phyloP scores from a whole-genome alignment of 495 filamentous ascomycete genomes.

The Tetracladium setigerum region DNA sequence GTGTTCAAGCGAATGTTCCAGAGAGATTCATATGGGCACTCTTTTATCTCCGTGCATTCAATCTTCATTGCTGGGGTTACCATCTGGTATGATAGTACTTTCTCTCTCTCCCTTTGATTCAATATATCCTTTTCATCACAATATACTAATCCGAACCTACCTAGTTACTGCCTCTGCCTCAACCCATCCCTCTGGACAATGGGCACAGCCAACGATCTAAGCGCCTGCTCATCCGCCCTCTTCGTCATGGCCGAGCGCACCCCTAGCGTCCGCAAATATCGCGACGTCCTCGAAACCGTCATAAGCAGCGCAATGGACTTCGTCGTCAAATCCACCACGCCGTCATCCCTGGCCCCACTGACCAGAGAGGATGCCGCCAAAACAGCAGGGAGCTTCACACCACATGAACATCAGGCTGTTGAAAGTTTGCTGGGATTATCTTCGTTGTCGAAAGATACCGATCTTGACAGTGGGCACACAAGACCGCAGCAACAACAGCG shows the following conservation, averaged over 20 bases:
- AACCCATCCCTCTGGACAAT: constrained; percentile 44
- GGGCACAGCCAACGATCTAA: constrained; percentile 44
- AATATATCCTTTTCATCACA: no score
- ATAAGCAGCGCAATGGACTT: constrained; percentile 49
- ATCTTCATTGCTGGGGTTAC: constrained; percentile 49
- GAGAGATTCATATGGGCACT: constrained; percentile 44
- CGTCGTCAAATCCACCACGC: constrained; percentile 16
- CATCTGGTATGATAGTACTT: constrained; percentile 41
- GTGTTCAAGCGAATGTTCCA: constrained; percentile 45
- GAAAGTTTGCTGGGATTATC: neutral
- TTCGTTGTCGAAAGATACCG: no score
- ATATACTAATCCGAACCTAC: neutral
- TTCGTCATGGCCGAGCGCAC: constrained; percentile 49
- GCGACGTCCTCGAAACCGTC: constrained; percentile 45
- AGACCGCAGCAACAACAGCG: no score
- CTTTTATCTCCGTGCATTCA: constrained; percentile 47
- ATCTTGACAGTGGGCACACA: no score
- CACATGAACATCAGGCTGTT: neutral
- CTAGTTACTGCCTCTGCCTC: constrained; percentile 15
- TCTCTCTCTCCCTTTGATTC: no score
- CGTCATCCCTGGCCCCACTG: no score
- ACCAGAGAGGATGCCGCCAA: no score
- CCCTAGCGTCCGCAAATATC: constrained; percentile 44
- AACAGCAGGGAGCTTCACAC: no score
- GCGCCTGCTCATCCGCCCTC: constrained; percentile 45